phyloP scores from a whole-genome alignment of 208 protist species.

The Blechomonas ayalai region DNA sequence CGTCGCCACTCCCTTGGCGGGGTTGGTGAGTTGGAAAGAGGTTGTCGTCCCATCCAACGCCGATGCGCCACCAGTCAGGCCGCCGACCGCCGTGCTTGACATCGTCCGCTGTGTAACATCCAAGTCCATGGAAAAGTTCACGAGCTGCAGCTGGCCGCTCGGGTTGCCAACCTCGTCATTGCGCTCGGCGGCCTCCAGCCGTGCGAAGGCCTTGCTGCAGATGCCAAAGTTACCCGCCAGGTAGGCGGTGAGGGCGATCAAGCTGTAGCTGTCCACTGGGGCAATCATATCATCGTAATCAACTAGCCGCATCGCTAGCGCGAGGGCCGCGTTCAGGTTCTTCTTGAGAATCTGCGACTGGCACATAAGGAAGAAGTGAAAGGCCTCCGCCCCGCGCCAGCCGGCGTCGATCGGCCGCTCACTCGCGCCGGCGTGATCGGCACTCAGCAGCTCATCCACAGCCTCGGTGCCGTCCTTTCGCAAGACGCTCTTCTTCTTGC shows the following conservation, averaged over 20 bases:
- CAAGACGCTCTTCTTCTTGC: constrained; percentile 57
- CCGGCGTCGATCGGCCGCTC: constrained; percentile 81
- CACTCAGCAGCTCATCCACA: constrained; percentile 67
- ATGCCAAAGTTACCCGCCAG: constrained; percentile 87
- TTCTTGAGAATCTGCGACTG: constrained; percentile 79
- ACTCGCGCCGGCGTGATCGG: constrained; percentile 51
- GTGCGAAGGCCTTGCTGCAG: constrained; percentile 93
- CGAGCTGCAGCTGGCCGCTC: constrained; percentile 23
- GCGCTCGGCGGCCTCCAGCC: constrained; percentile 87
- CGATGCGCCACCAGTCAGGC: constrained; percentile 14
- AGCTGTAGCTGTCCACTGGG: constrained; percentile 86
- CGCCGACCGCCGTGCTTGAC: constrained; percentile 19
- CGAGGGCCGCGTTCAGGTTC: constrained; percentile 65
- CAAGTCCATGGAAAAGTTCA: constrained; percentile 74
- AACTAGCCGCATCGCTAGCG: constrained; percentile 86
- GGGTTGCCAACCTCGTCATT: constrained; percentile 30
- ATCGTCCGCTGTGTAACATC: constrained; percentile 65
- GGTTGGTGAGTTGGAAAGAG: constrained; percentile 65
- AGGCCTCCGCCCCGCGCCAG: constrained; percentile 94
- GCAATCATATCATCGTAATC: constrained; percentile 94
- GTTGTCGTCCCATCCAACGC: constrained; percentile 63
- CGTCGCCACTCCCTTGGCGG: constrained; percentile 38
- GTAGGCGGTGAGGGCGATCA: constrained; percentile 93
- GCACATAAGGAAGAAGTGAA: constrained; percentile 93
- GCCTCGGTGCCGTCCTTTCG: constrained; percentile 50